Conservation (phyloP, 139 green algal species). For the Edaphochlamys debaryana region DNA sequence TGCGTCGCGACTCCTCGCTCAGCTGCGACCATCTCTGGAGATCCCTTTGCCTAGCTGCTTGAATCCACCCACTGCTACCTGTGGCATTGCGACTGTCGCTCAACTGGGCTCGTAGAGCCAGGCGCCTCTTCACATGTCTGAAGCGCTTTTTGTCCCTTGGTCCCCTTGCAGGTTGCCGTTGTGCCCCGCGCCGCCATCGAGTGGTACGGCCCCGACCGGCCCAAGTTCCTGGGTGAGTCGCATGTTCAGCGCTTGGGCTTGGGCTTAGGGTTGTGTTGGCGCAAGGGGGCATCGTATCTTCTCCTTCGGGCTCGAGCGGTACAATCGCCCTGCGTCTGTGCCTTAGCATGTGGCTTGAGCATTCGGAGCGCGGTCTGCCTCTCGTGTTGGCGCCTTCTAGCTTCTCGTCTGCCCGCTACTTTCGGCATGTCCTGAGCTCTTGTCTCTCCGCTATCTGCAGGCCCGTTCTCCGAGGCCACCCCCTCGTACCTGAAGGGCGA, state of each 20-base stretch:
- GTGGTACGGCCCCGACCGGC: constrained; percentile 75
- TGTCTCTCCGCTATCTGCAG: background rate
- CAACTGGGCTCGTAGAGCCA: background rate
- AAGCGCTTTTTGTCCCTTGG: background rate
- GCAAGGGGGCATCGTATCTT: no score
- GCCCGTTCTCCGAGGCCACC: constrained; percentile 26
- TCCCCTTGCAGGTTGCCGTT: constrained; percentile 18
- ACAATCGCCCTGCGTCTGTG: no score
- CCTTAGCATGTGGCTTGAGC: no score
- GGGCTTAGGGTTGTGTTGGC: background rate
- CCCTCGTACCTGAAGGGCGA: constrained; percentile 82
- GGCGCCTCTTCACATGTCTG: background rate
- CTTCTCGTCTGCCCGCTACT: no score
- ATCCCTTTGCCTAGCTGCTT: background rate
- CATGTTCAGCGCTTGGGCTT: background rate
- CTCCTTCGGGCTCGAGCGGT: no score
- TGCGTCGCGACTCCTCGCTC: background rate
- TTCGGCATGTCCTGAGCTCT: background rate
- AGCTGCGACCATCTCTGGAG: background rate
- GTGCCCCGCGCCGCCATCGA: constrained; percentile 59
- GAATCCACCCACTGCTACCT: background rate
- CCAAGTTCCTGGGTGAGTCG: constrained; percentile 68
- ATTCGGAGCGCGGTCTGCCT: no score
- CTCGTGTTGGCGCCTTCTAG: background rate
- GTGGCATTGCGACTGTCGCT: no score